phyloP scores from a whole-genome alignment of 1,284 basidiomycete genomes.

The Apiotrichum brassicae region DNA sequence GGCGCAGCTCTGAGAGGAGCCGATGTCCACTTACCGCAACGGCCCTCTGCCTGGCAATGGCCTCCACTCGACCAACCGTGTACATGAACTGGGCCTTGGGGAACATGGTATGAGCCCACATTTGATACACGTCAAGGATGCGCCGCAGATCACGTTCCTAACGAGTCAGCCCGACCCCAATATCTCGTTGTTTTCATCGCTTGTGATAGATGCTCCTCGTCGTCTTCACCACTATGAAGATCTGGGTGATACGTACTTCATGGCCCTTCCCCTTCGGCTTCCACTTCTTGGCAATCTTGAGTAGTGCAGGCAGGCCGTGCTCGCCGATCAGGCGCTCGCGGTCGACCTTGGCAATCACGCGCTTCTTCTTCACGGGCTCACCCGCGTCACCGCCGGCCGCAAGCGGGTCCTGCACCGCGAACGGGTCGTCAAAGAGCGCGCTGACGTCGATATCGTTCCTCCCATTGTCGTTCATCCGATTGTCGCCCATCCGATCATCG shows the following conservation, averaged over 20 bases:
- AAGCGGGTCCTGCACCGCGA: constrained; percentile 9
- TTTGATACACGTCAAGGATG: constrained; percentile 74
- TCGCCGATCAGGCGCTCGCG: constrained; percentile 63
- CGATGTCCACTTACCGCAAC: not conserved
- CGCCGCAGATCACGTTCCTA: constrained; percentile 70
- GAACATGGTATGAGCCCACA: constrained; percentile 86
- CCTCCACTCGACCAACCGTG: constrained; percentile 73
- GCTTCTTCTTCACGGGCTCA: constrained; percentile 48
- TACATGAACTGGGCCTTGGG: constrained; percentile 79
- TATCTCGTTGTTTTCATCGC: too few relatives aligned
- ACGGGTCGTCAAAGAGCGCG: constrained; percentile 7
- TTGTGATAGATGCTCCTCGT: too few relatives aligned
- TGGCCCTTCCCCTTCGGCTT: constrained; percentile 77
- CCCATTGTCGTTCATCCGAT: not conserved
- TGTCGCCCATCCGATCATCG: not conserved
- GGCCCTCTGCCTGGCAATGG: constrained; percentile 47
- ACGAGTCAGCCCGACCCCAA: not conserved
- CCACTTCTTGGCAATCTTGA: constrained; percentile 66
- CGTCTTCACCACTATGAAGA: too few relatives aligned
- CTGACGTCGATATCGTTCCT: not conserved
- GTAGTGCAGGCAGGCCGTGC: constrained; percentile 68
- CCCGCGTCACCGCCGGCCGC: constrained; percentile 6
- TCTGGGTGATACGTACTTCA: constrained; percentile 57
- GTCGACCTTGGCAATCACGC: constrained; percentile 60
- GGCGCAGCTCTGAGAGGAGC: too few relatives aligned